Evolutionary conservation across 2,329 filamentous ascomycete genomes (phyloP).

Genomic region (Metarhizium album): DNA sequence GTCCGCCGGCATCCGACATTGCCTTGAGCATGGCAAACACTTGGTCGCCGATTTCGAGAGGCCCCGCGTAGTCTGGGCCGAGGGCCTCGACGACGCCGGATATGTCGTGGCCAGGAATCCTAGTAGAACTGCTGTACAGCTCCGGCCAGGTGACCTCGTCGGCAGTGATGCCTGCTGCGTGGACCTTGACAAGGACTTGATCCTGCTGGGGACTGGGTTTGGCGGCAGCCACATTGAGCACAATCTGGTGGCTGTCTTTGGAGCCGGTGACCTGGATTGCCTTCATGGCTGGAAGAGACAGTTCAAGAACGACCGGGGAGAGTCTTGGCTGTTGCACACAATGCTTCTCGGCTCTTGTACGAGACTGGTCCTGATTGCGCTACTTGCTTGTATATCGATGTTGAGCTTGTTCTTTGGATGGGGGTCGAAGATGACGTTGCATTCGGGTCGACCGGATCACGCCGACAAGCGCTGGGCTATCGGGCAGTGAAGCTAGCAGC

Average conservation of each 20-base stretch:
- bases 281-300: slow-evolving; percentile 16
- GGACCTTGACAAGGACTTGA: slow-evolving; percentile 20
- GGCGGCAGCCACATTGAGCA: slow-evolving; percentile 8
- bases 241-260: slow-evolving; percentile 10
- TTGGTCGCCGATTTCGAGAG: slow-evolving; percentile 9
- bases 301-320: too few relatives aligned
- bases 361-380: neutral
- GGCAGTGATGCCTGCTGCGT: slow-evolving; percentile 23
- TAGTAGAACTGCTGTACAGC: slow-evolving; percentile 16
- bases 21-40: slow-evolving; percentile 19
- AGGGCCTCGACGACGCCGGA: slow-evolving; percentile 20
- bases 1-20: slow-evolving; percentile 11
- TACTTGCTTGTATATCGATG: neutral
- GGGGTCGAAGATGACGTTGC: too few relatives aligned
- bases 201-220: slow-evolving; percentile 9
- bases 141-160: slow-evolving; percentile 25
- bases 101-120: slow-evolving; percentile 25
- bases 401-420: neutral
- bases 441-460: neutral
- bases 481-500: neutral
- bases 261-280: slow-evolving; percentile 21
- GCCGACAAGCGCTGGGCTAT: too few relatives aligned
- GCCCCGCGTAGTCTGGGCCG: slow-evolving; percentile 14
- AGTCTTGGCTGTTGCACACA: neutral
- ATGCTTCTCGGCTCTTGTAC: neutral